A percentile compares a stretch with the other conserved stretches of the same genome.
Conservation (phyloP, 2,329 filamentous ascomycete species). For the Arachnomyces sp. region DNA sequence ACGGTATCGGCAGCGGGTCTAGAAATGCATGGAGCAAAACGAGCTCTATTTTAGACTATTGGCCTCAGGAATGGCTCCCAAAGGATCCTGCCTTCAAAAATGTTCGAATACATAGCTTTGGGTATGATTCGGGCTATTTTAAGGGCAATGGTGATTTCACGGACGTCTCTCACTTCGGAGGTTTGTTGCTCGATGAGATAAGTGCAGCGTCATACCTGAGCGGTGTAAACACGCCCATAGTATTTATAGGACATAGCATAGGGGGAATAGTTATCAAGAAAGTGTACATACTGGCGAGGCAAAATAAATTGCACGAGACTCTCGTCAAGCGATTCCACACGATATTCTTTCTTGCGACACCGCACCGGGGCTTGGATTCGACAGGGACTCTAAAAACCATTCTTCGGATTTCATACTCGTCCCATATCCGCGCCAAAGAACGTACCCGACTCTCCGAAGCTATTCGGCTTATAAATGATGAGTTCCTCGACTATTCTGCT, state of each 20-base stretch:
- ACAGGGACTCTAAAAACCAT: constrained; percentile 21
- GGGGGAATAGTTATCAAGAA: constrained; percentile 12
- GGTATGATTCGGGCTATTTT: no score
- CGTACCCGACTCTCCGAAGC: constrained; percentile 29
- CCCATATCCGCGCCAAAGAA: constrained; percentile 34
- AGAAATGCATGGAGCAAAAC: no score
- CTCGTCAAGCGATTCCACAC: constrained; percentile 9
- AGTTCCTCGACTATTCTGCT: constrained; percentile 35
- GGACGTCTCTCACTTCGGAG: no score
- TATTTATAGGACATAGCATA: constrained; percentile 13
- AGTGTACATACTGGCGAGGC: constrained; percentile 5
- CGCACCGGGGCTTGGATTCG: constrained; percentile 17
- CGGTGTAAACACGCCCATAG: constrained; percentile 9
- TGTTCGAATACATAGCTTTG: no score
- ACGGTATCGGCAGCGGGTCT: no score
- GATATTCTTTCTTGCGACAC: constrained; percentile 19
- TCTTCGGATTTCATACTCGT: constrained; percentile 20
- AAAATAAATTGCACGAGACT: constrained; percentile 1
- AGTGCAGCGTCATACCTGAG: no score
- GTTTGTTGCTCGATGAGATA: no score
- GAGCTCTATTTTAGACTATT: no score
- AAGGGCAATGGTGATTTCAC: no score
- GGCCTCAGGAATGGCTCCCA: no score
- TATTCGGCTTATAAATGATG: constrained; percentile 37
- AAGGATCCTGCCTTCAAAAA: no score